Evolutionary conservation across 495 filamentous ascomycete genomes (phyloP), one percentile per base, ranked within the genome.

Genomic region (Talaromyces trachyspermus): DNA sequence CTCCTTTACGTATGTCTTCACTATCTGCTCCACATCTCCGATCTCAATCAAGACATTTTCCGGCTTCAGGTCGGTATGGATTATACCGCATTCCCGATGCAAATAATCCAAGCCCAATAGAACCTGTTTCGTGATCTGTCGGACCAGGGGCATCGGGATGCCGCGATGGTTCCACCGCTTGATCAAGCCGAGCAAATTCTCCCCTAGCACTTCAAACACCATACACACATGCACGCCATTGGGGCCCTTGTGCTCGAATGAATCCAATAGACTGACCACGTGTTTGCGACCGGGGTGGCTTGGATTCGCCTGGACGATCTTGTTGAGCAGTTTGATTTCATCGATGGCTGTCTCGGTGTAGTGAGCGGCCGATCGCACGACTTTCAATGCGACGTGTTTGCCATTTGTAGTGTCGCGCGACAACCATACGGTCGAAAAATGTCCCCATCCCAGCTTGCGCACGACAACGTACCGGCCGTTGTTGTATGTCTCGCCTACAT

Each of bases 1-100:
- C 46, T 82, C 88, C 69, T 95, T 88, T 15, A 98, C 94, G 54
- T 95, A 90, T 18, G 87, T 85, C 70, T 95, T 87, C 32, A 98
- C 92, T 46, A 96, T 97, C 64, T 85, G 77, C 71, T 99, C 94
- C 32, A 99, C 92, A 54, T 99, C 92, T 37, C 94, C 92, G 58
- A 99, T 96, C 73, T 99, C 92, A 62, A 99, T 97, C 57, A 98
- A 70, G 23, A 98, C 92, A 62, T 98, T 98, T 59, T 98, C 92
- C 30, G 92, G 92, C 63, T 98, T 98, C 52, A 98, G 67, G 65
- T 98, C 92, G 5, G 92, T 98, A 66, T 98, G 92, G 54, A 98
- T 97, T 65, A 98, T 98, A 51, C 94, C 94, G 70, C 92, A 98
- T 67, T 98, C 92, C 40, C 92, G 82, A 55, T 98, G 92, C 17